Evolutionary conservation across 2,329 filamentous ascomycete genomes (phyloP).

Genomic region (Fusarium redolens): DNA sequence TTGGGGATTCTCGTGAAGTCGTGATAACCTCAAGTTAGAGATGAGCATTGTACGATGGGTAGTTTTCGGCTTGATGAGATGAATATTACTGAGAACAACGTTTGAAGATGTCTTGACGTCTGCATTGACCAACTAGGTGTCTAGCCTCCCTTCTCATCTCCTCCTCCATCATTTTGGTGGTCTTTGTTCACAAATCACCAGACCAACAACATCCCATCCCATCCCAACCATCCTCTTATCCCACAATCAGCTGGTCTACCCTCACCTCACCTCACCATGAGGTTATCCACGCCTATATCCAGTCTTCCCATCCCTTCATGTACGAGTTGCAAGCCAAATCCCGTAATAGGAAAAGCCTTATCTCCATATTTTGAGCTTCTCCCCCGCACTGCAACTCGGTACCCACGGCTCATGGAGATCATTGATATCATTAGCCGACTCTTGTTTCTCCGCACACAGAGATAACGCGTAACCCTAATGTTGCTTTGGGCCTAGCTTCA

Average conservation of each 20-base stretch:
- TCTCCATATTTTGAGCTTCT: slow-evolving; percentile 13
- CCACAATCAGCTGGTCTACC: slow-evolving; percentile 1
- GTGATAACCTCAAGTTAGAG: slow-evolving; percentile 8
- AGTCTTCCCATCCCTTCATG: slow-evolving; percentile 31
- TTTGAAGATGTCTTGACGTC: neutral
- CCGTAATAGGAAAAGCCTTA: slow-evolving; percentile 35
- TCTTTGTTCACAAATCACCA: slow-evolving; percentile 11
- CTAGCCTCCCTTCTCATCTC: neutral
- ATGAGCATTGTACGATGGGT: neutral
- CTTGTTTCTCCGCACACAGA: slow-evolving; percentile 29
- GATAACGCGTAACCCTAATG: slow-evolving; percentile 24
- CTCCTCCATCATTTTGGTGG: neutral
- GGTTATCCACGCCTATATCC: slow-evolving; percentile 21
- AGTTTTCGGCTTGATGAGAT: neutral
- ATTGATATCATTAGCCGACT: slow-evolving; percentile 20
- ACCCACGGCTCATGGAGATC: slow-evolving; percentile 14
- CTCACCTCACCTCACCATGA: slow-evolving; percentile 10
- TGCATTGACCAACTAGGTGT: slow-evolving; percentile 1
- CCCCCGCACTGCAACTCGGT: slow-evolving; percentile 29
- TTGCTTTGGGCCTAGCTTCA: slow-evolving; percentile 23
- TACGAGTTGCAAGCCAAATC: slow-evolving; percentile 33
- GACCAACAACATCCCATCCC: neutral
- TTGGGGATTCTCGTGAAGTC: neutral
- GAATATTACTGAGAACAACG: neutral
- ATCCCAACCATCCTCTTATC: neutral